Conservation (phyloP, 2,329 filamentous ascomycete species). For the Cephalotrichum gorgonifer region DNA sequence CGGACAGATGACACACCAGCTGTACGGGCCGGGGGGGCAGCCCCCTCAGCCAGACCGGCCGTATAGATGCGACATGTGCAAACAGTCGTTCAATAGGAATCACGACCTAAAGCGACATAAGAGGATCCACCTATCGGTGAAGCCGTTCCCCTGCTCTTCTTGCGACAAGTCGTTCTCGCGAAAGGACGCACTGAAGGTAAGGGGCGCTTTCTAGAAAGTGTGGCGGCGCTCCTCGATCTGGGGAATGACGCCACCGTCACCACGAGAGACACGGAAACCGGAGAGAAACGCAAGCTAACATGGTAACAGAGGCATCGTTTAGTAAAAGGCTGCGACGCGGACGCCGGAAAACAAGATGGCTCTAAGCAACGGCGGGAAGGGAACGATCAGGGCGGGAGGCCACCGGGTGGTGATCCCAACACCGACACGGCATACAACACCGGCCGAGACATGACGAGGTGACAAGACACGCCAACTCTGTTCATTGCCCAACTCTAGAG, state of each 20-base stretch:
- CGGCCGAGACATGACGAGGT: background rate
- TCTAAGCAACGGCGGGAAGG: background rate
- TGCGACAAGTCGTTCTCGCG: conserved; percentile 96
- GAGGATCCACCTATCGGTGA: conserved; percentile 86
- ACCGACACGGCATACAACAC: background rate
- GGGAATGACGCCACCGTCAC: background rate
- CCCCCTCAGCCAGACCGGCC: conserved; percentile 57
- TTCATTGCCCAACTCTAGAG: background rate
- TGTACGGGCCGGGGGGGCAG: conserved; percentile 43
- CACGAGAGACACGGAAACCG: background rate
- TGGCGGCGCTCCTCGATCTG: background rate
- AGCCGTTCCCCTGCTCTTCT: conserved; percentile 83
- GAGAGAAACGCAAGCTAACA: background rate
- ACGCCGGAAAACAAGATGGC: background rate
- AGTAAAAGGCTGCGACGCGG: conserved; percentile 49
- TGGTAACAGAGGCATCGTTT: conserved; percentile 44
- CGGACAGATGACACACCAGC: conserved; percentile 37
- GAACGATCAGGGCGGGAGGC: background rate
- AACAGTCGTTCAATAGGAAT: conserved; percentile 90
- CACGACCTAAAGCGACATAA: conserved; percentile 96
- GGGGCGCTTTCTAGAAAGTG: conserved; percentile 12
- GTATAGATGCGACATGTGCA: conserved; percentile 88
- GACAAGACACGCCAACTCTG: background rate
- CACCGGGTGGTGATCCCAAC: background rate
- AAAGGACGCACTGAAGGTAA: conserved; percentile 93